Evolutionary conservation across 805 yeast species (phyloP).

Genomic region (Millerozyma acaciae): DNA sequence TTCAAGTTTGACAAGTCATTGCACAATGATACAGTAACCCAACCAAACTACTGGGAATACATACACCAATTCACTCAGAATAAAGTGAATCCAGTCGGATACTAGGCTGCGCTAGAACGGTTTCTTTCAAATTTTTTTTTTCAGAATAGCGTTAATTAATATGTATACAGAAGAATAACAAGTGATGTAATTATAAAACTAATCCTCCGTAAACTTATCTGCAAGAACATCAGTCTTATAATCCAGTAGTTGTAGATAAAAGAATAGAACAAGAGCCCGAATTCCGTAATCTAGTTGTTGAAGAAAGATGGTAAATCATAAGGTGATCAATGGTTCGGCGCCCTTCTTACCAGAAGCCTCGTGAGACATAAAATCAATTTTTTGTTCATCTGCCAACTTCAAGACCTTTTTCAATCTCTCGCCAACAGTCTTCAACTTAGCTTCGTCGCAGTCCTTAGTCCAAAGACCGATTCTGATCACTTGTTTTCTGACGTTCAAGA

Average conservation of each 20-base stretch:
- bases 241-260: no score
- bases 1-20: constrained; percentile 54
- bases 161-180: constrained; percentile 9
- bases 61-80: constrained; percentile 52
- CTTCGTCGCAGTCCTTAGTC: constrained; percentile 77
- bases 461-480: constrained; percentile 85
- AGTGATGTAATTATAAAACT: constrained; percentile 2
- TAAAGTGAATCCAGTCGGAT: constrained; percentile 40
- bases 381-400: constrained; percentile 67
- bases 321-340: constrained; percentile 31
- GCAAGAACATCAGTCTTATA: no score
- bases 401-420: constrained; percentile 82
- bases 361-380: constrained; percentile 76
- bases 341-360: constrained; percentile 46
- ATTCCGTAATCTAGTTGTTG: background rate
- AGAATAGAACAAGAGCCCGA: no score
- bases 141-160: constrained; percentile 11
- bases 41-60: constrained; percentile 73
- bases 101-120: constrained; percentile 11
- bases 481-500: constrained; percentile 79
- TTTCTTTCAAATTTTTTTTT: no score
- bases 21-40: constrained; percentile 82
- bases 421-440: constrained; percentile 69
- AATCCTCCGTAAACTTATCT: constrained; percentile 1
- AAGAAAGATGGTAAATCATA: constrained; percentile 14